phyloP scores from a whole-genome alignment of 2,329 filamentous ascomycete genomes.

The Aspergillus puulaauensis region DNA sequence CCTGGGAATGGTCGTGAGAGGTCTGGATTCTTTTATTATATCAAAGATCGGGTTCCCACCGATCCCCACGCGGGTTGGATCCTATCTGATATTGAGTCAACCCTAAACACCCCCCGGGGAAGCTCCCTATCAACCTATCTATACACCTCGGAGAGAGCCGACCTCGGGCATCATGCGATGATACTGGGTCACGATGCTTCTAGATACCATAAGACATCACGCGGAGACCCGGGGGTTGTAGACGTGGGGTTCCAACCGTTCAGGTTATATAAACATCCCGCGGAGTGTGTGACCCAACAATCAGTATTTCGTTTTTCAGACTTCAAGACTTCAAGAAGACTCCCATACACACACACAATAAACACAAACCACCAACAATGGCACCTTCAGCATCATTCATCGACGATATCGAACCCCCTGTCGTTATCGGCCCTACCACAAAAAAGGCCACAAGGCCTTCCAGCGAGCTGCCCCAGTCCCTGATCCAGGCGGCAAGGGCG shows the following conservation, averaged over 20 bases:
- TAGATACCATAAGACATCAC: neutral
- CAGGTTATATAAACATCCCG: neutral
- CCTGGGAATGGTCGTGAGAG: too few species aligned
- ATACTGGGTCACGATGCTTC: too few species aligned
- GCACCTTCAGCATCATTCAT: neutral
- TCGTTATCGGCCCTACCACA: conserved; percentile 8
- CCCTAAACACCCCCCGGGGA: too few species aligned
- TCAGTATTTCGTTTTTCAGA: neutral
- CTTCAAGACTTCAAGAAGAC: neutral
- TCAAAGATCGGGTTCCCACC: neutral
- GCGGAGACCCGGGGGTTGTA: neutral
- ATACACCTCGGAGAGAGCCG: neutral
- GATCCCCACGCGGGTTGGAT: neutral
- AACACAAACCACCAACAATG: neutral
- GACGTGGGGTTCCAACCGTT: neutral
- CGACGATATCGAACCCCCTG: neutral
- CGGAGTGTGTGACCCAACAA: neutral
- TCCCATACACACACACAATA: neutral
- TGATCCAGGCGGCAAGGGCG: conserved; percentile 10
- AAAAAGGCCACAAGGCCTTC: conserved; percentile 7
- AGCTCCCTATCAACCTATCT: too few species aligned
- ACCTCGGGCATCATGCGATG: neutral
- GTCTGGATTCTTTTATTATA: neutral
- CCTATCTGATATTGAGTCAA: neutral
- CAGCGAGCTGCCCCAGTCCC: conserved; percentile 8